Evolutionary conservation across 768 basidiomycete species (phyloP), one percentile per base, ranked within the genome.

Genomic region (Psilocybe subaeruginosa): DNA sequence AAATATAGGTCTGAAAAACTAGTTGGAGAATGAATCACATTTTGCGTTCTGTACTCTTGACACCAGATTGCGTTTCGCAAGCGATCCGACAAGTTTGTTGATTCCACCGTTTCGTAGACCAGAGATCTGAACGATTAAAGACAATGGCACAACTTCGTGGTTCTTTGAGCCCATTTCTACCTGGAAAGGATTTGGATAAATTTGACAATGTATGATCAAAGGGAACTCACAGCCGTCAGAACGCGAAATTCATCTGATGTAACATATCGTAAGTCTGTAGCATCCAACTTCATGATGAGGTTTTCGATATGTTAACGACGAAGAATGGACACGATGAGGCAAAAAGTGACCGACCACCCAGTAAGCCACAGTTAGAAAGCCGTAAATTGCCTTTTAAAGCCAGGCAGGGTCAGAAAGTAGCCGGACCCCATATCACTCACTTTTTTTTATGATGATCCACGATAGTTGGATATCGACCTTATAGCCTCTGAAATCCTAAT

Each of bases 141-240:
- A 75, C 7, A 91, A 88, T 2, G 97, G 97, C 12, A 99, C 96
- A 39, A 97, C 84, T 75, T 99, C 92, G 70, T 99, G 97, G 72
- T 99, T 99, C 80, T 97, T 97, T 3, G 93, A 95, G 17, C 97
- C 97, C 83, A 97, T 94, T 78, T 99, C 97, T 37, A 93, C 93
- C 96, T 98, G 68, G 55, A 45, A 57, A 50, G n/a, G 7, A 29
- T 30, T 35, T 43, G 27, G 58, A 67, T 62, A 29, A 58, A 58
- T 47, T 47, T 45, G 39, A 35, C 19, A 5, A 31, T 16, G 47
- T 56, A 35, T 1, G 46, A 11, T 45, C 57, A 27, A 59, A 56
- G 37, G 23, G 43, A 3, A 68, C 75, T 12, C 69, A 97, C 96
- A 53, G 97, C 93, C n/a, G 93, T 93, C 27, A 99, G 80, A n/a